A percentile compares a stretch with the other conserved stretches of the same genome.
phyloP scores from a whole-genome alignment of 441 rosid genomes.

The Gossypium lobatum region DNA sequence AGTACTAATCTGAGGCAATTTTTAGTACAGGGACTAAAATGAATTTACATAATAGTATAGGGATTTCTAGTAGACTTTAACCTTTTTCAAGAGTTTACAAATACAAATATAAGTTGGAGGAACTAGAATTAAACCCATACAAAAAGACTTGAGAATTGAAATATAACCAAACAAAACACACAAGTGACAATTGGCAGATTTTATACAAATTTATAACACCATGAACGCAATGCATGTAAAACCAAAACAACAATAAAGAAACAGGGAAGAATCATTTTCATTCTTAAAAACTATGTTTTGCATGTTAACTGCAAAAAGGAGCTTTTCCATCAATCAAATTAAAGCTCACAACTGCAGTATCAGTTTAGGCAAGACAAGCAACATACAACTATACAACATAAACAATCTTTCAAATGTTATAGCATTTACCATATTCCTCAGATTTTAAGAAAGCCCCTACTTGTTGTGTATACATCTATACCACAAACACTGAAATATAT shows the following conservation, averaged over 20 bases:
- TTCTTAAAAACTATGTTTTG: neutral
- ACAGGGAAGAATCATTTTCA: neutral
- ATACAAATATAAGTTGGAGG: too few species aligned
- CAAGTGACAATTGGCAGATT: too few species aligned
- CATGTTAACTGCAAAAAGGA: constrained; percentile 16
- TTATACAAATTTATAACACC: too few species aligned
- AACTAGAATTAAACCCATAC: too few species aligned
- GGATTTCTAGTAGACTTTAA: too few species aligned
- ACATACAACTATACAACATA: constrained; percentile 27
- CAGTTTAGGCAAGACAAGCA: constrained; percentile 9
- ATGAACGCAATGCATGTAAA: neutral
- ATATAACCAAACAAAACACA: too few species aligned
- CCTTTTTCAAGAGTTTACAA: too few species aligned
- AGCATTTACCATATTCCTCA: constrained; percentile 9
- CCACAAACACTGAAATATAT: constrained; percentile 3
- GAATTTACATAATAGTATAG: too few species aligned
- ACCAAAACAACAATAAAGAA: neutral
- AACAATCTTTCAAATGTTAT: constrained; percentile 3
- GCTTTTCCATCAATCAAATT: constrained; percentile 11
- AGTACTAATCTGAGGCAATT: too few species aligned
- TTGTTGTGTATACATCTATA: neutral
- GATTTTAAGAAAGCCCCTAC: constrained; percentile 11
- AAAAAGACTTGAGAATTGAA: too few species aligned
- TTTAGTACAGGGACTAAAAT: too few species aligned
- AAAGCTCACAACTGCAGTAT: constrained; percentile 7